Base-by-base conservation (phyloP, 352 stramenopile species). In the Phytophthora sansomeana region DNA sequence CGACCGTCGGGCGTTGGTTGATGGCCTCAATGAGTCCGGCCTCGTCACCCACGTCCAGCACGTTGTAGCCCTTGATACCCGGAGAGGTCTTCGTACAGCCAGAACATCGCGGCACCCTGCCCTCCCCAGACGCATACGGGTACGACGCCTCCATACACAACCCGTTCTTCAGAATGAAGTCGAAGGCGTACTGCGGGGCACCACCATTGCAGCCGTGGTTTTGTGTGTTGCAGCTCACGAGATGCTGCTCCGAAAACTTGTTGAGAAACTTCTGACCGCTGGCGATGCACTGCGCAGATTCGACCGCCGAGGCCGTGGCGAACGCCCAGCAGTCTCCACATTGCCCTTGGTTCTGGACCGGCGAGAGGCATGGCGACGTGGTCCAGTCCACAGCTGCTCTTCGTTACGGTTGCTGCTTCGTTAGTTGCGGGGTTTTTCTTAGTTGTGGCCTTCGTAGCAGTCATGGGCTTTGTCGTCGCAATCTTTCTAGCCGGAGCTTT, bases 251-350 rank as follows among this genome's bases (percentile, higher is more conserved):
- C 32, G 84, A 96, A 6, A 97, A 75, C 64, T 90, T 85, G 30
- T 84, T 75, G 17, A 96, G 67, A 7, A 62, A 72, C 11, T 63
- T 67, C n/a, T 86, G 85, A 2, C 78, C 90, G 17, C 63, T 63
- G 4, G 66, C 53, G 24, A 98, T 83, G 30, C 87, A 93, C 67
- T 94, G 81, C 7, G 85, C 91, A n/a, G 87, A 90, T 72, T 98
- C 93, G 5, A 97, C 70, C 6, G 83, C 89, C 9, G 93, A 87
- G 0, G 91, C 82, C 0, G 92, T 88, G 6, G 93, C 97, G 78
- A 99, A 99, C 8, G 93, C 90, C 96, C 97, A 99, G 80, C 97
- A 99, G 6, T 89, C 96, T 42, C 96, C 96, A 65, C 96, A 99
- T 7, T 86, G 61, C 1, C 93, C 97, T 67, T 99, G 97, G 79